These are phyloP conservation scores for Simmondsia chinensis DNA, from an alignment of 148 eudicot species.

Conservation along the genomic window DNA sequence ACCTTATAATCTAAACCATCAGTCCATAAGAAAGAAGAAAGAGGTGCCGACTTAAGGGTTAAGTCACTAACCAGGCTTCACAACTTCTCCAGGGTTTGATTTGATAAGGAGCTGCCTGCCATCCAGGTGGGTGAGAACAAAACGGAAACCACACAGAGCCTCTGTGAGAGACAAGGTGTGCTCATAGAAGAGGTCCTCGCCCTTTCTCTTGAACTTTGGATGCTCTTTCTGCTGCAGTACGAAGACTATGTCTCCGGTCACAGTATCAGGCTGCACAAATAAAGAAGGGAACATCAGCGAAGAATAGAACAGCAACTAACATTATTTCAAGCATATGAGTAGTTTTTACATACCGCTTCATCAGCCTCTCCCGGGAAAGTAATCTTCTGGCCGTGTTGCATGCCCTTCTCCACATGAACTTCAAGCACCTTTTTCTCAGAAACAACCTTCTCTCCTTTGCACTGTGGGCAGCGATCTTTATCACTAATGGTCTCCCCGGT, in stretches of 20 bases:
- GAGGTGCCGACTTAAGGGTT: not conserved
- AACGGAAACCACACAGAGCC: constrained; percentile 51
- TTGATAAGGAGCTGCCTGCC: constrained; percentile 53
- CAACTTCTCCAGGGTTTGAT: constrained; percentile 60
- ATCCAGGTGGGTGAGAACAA: constrained; percentile 50
- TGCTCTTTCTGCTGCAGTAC: constrained; percentile 69
- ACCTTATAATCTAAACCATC: too few species aligned
- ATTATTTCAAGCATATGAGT: not conserved
- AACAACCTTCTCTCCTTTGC: constrained; percentile 68
- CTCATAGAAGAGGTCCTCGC: constrained; percentile 59
- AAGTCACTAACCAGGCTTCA: constrained; percentile 52
- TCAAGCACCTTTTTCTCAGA: constrained; percentile 66
- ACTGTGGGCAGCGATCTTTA: constrained; percentile 54
- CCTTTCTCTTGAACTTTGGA: constrained; percentile 66
- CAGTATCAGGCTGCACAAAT: constrained; percentile 52
- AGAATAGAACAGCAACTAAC: not conserved
- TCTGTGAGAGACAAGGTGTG: constrained; percentile 56
- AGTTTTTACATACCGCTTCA: constrained; percentile 42
- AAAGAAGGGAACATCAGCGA: not conserved
- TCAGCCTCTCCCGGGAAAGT: constrained; percentile 75
- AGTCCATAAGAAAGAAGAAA: not conserved
- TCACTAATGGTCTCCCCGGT: constrained; percentile 56
- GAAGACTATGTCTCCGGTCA: constrained; percentile 59
- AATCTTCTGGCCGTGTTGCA: constrained; percentile 62
- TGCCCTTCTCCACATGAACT: constrained; percentile 66